phyloP scores from a whole-genome alignment of 192 early-diverging fungal genomes.

The Kappamyces sp. region DNA sequence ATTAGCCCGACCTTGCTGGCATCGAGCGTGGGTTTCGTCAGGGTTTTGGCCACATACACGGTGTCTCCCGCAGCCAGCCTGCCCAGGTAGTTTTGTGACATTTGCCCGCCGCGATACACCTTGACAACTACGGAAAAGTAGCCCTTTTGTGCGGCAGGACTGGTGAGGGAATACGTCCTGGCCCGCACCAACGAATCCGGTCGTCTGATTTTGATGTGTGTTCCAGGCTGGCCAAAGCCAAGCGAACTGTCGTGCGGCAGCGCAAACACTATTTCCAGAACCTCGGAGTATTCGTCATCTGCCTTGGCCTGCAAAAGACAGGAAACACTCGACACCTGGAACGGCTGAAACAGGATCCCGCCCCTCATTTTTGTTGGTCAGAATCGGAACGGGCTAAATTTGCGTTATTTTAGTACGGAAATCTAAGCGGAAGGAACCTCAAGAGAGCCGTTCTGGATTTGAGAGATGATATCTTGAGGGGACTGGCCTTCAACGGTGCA shows the following conservation, averaged over 20 bases:
- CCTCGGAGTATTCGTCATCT: background rate
- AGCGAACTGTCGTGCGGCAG: background rate
- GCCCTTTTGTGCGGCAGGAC: background rate
- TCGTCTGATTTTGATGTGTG: background rate
- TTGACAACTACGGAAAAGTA: background rate
- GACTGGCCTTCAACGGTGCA: constrained; percentile 98
- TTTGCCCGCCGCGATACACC: background rate
- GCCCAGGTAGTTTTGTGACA: background rate
- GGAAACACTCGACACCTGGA: background rate
- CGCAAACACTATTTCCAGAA: background rate
- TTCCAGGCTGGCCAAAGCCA: background rate
- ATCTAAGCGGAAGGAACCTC: constrained; percentile 16
- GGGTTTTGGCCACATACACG: background rate
- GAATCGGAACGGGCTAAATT: too few species aligned
- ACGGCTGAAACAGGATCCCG: background rate
- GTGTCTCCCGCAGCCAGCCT: background rate
- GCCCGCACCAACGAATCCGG: background rate
- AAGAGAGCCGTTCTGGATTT: constrained; percentile 69
- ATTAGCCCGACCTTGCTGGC: background rate
- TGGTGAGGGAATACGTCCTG: background rate
- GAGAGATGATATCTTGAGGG: constrained; percentile 79
- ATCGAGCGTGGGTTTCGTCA: background rate
- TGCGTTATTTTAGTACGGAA: background rate
- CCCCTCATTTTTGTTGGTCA: too few species aligned
- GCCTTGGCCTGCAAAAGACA: background rate